Percentiles rank a stretch among this genome's conserved stretches.
These are phyloP conservation scores for Talaromyces ruber DNA, from an alignment of 495 filamentous ascomycete species.

Conservation along the genomic window DNA sequence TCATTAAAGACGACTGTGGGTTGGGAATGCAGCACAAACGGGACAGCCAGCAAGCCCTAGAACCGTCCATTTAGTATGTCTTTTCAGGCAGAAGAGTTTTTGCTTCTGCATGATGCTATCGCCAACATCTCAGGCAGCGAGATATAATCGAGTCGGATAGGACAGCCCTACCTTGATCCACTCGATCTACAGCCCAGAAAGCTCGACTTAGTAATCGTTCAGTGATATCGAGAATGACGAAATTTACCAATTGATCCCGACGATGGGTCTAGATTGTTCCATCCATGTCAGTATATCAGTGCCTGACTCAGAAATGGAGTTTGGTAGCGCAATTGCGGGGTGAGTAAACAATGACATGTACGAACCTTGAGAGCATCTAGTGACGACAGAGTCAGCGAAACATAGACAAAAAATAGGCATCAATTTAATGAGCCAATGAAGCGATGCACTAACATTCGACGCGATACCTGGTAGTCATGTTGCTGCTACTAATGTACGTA, in stretches of 20 bases:
- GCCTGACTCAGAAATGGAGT: neutral
- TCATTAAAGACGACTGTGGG: constrained; percentile 72
- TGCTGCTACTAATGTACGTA: neutral
- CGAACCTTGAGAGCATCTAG: constrained; percentile 73
- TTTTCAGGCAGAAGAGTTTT: constrained; percentile 5
- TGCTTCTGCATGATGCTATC: neutral
- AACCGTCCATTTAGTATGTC: constrained; percentile 22
- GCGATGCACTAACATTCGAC: constrained; percentile 63
- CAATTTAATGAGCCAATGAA: constrained; percentile 3
- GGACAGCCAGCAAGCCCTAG: constrained; percentile 85
- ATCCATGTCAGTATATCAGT: neutral
- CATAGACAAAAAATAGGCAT: constrained; percentile 3
- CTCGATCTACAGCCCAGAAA: constrained; percentile 41
- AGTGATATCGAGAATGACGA: neutral
- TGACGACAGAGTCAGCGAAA: constrained; percentile 12
- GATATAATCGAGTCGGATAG: neutral
- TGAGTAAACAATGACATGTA: neutral
- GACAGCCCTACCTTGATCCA: constrained; percentile 52
- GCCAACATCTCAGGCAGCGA: neutral
- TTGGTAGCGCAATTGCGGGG: neutral
- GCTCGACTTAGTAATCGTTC: constrained; percentile 6
- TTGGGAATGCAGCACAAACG: constrained; percentile 94
- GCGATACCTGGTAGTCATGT: constrained; percentile 79
- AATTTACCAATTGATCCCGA: constrained; percentile 73
- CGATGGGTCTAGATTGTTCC: constrained; percentile 54